These are phyloP conservation scores for Diplosphaera chodatii DNA, from an alignment of 139 green algal genomes.

Conservation along the genomic window DNA sequence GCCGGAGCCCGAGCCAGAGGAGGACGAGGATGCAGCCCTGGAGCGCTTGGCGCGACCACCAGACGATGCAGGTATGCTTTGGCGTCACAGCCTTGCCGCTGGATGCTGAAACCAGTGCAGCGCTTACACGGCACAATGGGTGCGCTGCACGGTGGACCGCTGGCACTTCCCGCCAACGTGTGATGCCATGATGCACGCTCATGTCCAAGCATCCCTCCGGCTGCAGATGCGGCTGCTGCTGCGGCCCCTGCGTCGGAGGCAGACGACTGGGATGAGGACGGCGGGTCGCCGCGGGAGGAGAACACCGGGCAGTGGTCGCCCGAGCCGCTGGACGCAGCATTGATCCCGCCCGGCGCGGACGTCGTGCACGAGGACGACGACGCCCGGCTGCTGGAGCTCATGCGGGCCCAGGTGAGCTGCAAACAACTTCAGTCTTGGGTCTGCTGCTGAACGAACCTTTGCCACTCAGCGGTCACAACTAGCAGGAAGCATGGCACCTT, in stretches of 20 bases:
- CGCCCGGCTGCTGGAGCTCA: constrained; percentile 39
- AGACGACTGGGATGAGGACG: constrained; percentile 4
- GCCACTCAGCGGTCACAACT: background rate
- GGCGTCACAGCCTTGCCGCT: too few species aligned
- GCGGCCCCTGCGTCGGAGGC: too few species aligned
- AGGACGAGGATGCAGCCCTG: background rate
- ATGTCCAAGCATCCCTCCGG: too few species aligned
- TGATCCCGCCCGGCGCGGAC: constrained; percentile 36
- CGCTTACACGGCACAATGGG: too few species aligned
- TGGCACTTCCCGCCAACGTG: too few species aligned
- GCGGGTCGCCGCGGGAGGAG: background rate
- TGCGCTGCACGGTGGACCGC: too few species aligned
- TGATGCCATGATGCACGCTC: background rate
- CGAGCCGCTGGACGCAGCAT: constrained; percentile 35
- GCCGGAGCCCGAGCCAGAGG: background rate
- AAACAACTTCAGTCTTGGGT: too few species aligned
- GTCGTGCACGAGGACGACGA: constrained; percentile 77
- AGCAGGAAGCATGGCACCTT: too few species aligned
- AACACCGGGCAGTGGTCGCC: constrained; percentile 51
- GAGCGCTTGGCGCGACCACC: background rate
- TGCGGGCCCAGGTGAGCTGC: constrained; percentile 58
- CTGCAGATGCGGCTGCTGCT: too few species aligned
- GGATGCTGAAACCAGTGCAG: too few species aligned
- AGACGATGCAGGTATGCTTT: background rate
- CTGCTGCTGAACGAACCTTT: too few species aligned